phyloP scores from a whole-genome alignment of 169 alveolate species.

The Eimeria falciformis region DNA sequence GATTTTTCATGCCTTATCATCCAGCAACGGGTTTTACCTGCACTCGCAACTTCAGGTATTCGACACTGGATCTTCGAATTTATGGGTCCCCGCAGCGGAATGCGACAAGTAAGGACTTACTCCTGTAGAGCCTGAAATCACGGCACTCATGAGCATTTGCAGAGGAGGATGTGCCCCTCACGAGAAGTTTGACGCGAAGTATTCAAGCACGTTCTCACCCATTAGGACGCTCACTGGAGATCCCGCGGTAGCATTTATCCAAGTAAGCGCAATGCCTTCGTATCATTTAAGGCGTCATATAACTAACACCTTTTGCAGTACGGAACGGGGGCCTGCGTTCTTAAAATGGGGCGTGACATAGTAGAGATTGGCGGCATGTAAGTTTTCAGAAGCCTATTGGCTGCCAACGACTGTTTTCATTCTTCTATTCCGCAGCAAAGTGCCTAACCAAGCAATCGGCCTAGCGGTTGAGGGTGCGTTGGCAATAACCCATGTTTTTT shows the following conservation, averaged over 20 bases:
- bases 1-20: not conserved
- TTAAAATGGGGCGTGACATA: slow-evolving; percentile 77
- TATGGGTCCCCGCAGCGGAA: slow-evolving; percentile 91
- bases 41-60: slow-evolving; percentile 81
- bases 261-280: not conserved
- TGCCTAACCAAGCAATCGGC: slow-evolving; percentile 91
- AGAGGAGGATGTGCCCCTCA: slow-evolving; percentile 92
- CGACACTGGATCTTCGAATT: slow-evolving; percentile 93
- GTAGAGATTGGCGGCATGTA: slow-evolving; percentile 79
- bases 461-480: slow-evolving; percentile 88
- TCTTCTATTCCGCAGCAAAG: slow-evolving; percentile 78
- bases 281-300: not conserved
- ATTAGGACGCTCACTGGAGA: slow-evolving; percentile 77
- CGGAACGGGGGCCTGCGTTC: slow-evolving; percentile 80
- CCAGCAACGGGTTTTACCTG: not conserved
- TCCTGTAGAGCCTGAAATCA: not conserved
- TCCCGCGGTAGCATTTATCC: slow-evolving; percentile 79
- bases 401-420: slow-evolving; percentile 18
- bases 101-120: slow-evolving; percentile 78
- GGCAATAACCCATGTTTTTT: not conserved
- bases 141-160: not conserved
- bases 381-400: not conserved
- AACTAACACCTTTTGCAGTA: slow-evolving; percentile 26
- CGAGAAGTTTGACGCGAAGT: slow-evolving; percentile 86
- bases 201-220: slow-evolving; percentile 85